These are phyloP conservation scores for Candida tunisiensis DNA, from an alignment of 1,139 yeast species.

Conservation along the genomic window DNA sequence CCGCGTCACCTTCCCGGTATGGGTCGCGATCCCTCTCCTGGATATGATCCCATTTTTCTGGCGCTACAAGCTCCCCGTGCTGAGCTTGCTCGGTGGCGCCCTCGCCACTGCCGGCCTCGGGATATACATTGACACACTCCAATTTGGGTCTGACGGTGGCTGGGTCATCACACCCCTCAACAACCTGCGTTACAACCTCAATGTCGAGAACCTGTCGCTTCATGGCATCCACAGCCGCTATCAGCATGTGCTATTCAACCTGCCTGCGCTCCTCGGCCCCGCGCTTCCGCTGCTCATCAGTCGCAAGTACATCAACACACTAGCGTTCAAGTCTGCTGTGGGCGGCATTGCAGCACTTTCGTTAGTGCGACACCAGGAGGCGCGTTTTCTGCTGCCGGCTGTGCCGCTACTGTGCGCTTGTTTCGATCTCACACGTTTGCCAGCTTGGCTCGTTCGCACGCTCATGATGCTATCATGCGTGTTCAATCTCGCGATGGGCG, in stretches of 20 bases:
- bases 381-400: conserved; percentile 65
- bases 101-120: conserved; percentile 18
- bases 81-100: conserved; percentile 11
- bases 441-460: conserved; percentile 6
- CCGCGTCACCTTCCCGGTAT: conserved; percentile 69
- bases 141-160: conserved; percentile 11
- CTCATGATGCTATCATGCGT: conserved; percentile 36
- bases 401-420: conserved; percentile 57
- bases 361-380: conserved; percentile 76
- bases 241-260: conserved; percentile 56
- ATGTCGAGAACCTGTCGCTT: conserved; percentile 36
- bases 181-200: conserved; percentile 54
- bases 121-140: conserved; percentile 38
- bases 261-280: conserved; percentile 79
- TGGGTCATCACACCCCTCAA: conserved; percentile 58
- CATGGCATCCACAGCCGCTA: conserved; percentile 80
- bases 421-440: conserved; percentile 24
- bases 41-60: conserved; percentile 12
- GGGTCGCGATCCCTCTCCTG: conserved; percentile 45
- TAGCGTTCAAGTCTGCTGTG: conserved; percentile 33
- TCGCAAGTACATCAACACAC: conserved; percentile 9
- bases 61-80: conserved; percentile 10
- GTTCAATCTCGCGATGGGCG: conserved; percentile 44
- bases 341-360: conserved; percentile 54
- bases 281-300: conserved; percentile 27